phyloP scores from a whole-genome alignment of 495 filamentous ascomycete species.

The Pseudoneurospora amorphoporcata region DNA sequence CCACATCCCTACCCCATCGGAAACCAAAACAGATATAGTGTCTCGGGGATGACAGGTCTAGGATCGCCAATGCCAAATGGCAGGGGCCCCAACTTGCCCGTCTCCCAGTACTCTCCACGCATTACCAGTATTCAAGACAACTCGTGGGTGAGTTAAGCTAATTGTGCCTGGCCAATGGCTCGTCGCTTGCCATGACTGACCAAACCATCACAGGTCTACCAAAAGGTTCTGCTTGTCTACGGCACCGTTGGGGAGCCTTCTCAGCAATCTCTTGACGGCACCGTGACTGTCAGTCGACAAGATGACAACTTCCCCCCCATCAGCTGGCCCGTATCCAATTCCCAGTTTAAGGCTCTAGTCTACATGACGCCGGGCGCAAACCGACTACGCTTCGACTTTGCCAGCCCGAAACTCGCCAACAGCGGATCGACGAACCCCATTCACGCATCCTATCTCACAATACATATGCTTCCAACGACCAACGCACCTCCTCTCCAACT shows the following conservation, averaged over 20 bases:
- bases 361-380: constrained; percentile 85
- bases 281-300: constrained; percentile 65
- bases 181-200: background rate
- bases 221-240: constrained; percentile 74
- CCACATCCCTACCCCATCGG: constrained; percentile 31
- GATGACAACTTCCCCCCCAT: constrained; percentile 75
- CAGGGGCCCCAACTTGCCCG: constrained; percentile 41
- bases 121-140: constrained; percentile 68
- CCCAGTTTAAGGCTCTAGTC: constrained; percentile 79
- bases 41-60: constrained; percentile 44
- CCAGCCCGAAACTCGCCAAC: constrained; percentile 65
- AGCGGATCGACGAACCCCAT: constrained; percentile 56
- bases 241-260: constrained; percentile 68
- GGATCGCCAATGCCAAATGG: constrained; percentile 47
- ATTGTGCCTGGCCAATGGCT: background rate
- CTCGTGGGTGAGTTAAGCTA: constrained; percentile 55
- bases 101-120: constrained; percentile 68
- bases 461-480: constrained; percentile 75
- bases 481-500: constrained; percentile 72
- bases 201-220: constrained; percentile 54
- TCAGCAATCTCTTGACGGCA: constrained; percentile 66
- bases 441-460: constrained; percentile 66
- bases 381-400: constrained; percentile 74
- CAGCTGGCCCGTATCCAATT: constrained; percentile 74
- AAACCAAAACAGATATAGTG: constrained; percentile 32